Base-by-base conservation (phyloP, 1,284 basidiomycete genomes). In the Bondarzewia mesenterica region DNA sequence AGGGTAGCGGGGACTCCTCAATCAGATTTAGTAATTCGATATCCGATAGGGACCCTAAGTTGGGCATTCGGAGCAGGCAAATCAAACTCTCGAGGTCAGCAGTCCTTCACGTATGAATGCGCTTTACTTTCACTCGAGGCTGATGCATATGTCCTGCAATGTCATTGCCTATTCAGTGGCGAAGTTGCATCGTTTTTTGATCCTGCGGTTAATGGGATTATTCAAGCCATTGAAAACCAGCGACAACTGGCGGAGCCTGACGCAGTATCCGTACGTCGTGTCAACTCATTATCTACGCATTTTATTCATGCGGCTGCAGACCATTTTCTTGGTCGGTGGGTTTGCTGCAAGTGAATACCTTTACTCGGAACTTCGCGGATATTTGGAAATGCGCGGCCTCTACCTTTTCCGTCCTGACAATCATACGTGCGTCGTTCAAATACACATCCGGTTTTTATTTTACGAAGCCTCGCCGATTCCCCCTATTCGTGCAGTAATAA, bases 281-380 rank as follows among this genome's bases (percentile, higher is more conserved):
- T 18, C 15, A 40, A 10, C 5, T n/a, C n/a, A n/a, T n/a, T n/a
- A n/a, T n/a, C n/a, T n/a, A n/a, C n/a, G n/a, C n/a, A n/a, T n/a
- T n/a, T n/a, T n/a, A n/a, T n/a, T n/a, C n/a, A n/a, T n/a, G n/a
- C n/a, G n/a, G n/a, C n/a, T n/a, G n/a, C n/a, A 72, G 71, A 63
- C 58, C 21, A 60, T 67, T 26, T 58, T 65, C 47, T 56, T 71
- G 4, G 65, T 70, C 6, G 75, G 75, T 6, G 76, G 75, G 0
- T 77, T 75, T 55, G 74, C 71, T 8, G 73, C 74, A 1, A 77
- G 72, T 52, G 72, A 76, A 20, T 77, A 69, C 67, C 59, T 77
- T 6, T 75, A 68, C 54, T 52, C 58, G 1, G 58, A 60, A 32
- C 65, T 78, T 1, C 64, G 63, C 45, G 54, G 52, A 25, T 50